Evolutionary conservation across 495 filamentous ascomycete genomes (phyloP), one percentile per base, ranked within the genome.

Genomic region (Copromyces sp.): DNA sequence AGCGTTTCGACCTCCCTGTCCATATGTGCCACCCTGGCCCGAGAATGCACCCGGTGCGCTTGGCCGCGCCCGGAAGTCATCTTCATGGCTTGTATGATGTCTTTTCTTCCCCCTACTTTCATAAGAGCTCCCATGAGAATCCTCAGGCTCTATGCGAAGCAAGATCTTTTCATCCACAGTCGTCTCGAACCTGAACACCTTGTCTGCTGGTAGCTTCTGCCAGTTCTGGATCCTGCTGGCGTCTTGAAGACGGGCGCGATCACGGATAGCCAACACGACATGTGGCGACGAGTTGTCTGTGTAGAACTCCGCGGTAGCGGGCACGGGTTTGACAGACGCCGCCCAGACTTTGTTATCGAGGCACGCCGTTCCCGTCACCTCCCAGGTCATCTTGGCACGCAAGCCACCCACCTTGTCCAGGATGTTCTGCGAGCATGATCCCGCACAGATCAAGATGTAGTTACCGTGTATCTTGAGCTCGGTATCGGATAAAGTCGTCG

Each of bases 301-400:
- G 82, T 94, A 90, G 75, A 87, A 88, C 69, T 84, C 82, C 35
- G 88, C 87, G 6, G 83, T 87, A 17, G 84, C 79, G 2, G 91
- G 91, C 2, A 94, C 85, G 9, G 95, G 93, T 38, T 86, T 85
- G 45, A 97, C 87, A 41, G 89, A 86, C 38, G 90, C 94, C 32
- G 95, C 96, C 94, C 94, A 98, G 70, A 98, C 84, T 74, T 87
- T 90, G 79, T 93, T 89, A 70, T 97, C 92, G 75, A 86, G 90
- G 69, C 85, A 85, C 9, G 88, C 93, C 16, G 90, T 89, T 24
- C 91, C 92, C 4, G 90, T 92, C 16, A 97, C 89, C 79, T 93
- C 86, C 92, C 95, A 99, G 68, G 79, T 89, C 78, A 95, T 85
- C 80, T 90, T 94, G 77, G 86, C 87, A 38, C 94, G 93, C 72